phyloP scores from a whole-genome alignment of 176 grass and related monocot species.

The Melocanna baccifera region DNA sequence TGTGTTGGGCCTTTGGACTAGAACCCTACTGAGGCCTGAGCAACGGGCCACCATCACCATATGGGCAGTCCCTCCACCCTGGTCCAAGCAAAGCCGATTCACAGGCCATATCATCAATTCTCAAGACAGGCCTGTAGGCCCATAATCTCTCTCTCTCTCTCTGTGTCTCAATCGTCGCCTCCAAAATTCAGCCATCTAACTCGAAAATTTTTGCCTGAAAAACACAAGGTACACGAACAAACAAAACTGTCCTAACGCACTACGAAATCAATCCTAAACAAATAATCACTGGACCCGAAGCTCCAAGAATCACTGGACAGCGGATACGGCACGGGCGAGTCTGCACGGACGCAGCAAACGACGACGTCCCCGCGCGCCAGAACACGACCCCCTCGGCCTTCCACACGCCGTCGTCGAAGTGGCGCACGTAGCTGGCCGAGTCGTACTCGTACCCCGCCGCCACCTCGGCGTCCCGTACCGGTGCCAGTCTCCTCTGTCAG shows the following conservation, averaged over 20 bases:
- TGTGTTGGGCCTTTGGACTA: not conserved
- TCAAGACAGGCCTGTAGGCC: not conserved
- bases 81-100: not conserved
- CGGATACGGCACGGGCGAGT: not conserved
- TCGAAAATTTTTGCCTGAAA: not conserved
- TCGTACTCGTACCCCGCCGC: slow-evolving; percentile 46
- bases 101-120: not conserved
- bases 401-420: slow-evolving; percentile 70
- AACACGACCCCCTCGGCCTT: slow-evolving; percentile 52
- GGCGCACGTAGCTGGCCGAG: slow-evolving; percentile 50
- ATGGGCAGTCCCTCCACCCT: not conserved
- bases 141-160: no score
- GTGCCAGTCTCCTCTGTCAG: not conserved
- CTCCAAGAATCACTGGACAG: not conserved
- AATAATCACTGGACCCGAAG: not conserved
- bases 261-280: not conserved
- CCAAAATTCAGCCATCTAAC: not conserved
- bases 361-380: slow-evolving; percentile 28
- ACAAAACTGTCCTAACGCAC: not conserved
- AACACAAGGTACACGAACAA: not conserved
- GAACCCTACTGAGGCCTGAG: not conserved
- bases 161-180: not conserved
- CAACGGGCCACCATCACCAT: not conserved
- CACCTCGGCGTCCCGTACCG: not conserved
- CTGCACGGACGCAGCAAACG: slow-evolving; percentile 20